A percentile compares a stretch with the other conserved stretches of the same genome.
phyloP scores from a whole-genome alignment of 768 basidiomycete species.

The Boletus insuetus region DNA sequence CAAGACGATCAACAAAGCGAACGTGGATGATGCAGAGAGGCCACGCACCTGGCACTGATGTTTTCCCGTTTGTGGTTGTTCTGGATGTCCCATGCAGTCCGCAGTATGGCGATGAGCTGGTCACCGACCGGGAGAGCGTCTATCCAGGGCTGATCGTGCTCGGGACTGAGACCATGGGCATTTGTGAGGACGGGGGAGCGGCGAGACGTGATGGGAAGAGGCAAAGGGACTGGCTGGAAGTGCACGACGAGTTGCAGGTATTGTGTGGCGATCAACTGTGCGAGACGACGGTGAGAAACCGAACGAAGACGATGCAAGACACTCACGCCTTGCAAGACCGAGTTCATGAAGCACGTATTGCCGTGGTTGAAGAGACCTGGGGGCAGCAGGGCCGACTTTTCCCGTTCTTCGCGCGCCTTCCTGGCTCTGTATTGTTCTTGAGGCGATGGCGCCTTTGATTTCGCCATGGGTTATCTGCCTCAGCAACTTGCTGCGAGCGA shows the following conservation, averaged over 20 bases:
- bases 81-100: constrained; percentile 64
- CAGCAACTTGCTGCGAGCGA: too few species aligned
- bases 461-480: constrained; percentile 38
- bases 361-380: constrained; percentile 79
- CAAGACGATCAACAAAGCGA: background rate
- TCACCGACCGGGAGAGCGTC: constrained; percentile 70
- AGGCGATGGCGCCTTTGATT: constrained; percentile 52
- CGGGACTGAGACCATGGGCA: constrained; percentile 52
- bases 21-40: background rate
- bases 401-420: constrained; percentile 60
- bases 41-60: constrained; percentile 66
- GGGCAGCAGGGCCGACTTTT: constrained; percentile 58
- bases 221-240: constrained; percentile 46
- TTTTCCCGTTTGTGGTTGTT: constrained; percentile 46
- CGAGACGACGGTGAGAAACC: background rate
- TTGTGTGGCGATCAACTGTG: constrained; percentile 66
- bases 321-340: constrained; percentile 82
- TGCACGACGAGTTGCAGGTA: constrained; percentile 56
- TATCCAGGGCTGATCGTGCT: constrained; percentile 51
- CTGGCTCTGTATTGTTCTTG: constrained; percentile 62
- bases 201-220: constrained; percentile 40
- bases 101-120: constrained; percentile 58
- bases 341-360: constrained; percentile 96
- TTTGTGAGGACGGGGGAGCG: constrained; percentile 68
- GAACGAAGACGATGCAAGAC: background rate